Evolutionary conservation across 108 stramenopile species (phyloP).

Genomic region (Nitzschia palea): DNA sequence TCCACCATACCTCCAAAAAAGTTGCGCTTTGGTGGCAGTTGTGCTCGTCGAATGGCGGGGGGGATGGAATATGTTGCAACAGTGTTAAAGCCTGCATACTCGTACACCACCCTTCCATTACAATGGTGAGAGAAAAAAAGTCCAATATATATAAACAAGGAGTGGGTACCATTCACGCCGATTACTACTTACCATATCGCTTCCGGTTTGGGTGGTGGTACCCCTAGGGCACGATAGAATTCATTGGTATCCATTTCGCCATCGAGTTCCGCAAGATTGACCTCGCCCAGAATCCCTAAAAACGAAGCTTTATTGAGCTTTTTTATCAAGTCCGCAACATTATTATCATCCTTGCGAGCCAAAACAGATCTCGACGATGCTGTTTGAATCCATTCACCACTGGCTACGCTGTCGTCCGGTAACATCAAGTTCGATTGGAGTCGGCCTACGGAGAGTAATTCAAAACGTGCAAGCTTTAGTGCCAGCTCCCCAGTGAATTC

Average conservation of each 20-base stretch:
- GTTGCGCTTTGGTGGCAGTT: conserved; percentile 59
- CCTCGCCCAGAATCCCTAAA: conserved; percentile 67
- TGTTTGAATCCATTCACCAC: conserved; percentile 58
- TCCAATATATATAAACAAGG: background rate
- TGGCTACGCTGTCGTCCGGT: conserved; percentile 9
- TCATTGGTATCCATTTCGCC: conserved; percentile 71
- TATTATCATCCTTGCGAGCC: conserved; percentile 55
- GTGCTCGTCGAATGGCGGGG: conserved; percentile 33
- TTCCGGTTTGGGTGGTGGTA: conserved; percentile 62
- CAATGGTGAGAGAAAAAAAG: background rate
- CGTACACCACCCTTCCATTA: conserved; percentile 50
- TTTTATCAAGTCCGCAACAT: conserved; percentile 46
- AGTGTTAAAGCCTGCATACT: conserved; percentile 73
- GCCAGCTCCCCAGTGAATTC: conserved; percentile 72
- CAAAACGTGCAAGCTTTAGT: conserved; percentile 46
- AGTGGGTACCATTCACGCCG: background rate
- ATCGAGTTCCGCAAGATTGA: conserved; percentile 76
- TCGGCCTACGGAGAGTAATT: conserved; percentile 42
- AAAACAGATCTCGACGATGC: conserved; percentile 52
- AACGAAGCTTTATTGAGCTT: conserved; percentile 38
- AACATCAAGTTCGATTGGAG: conserved; percentile 58
- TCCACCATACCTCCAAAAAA: conserved; percentile 55
- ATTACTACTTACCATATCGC: conserved; percentile 45
- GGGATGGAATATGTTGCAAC: conserved; percentile 53
- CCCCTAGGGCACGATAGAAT: conserved; percentile 71